phyloP scores from a whole-genome alignment of 148 eudicot species.

The Silene conica region DNA sequence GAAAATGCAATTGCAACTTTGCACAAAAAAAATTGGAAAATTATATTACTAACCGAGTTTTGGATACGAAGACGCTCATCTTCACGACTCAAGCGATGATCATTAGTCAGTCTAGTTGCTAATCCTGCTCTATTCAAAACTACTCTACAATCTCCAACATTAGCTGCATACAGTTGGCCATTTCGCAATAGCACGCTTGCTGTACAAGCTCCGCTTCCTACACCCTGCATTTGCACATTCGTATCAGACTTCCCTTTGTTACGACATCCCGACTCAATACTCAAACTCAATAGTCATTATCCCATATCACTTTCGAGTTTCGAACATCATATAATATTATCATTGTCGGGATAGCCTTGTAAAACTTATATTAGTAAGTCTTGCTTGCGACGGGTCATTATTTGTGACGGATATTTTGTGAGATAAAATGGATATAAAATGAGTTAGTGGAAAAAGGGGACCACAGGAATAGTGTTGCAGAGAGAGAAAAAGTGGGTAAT shows the following conservation, averaged over 20 bases:
- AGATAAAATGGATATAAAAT: no score
- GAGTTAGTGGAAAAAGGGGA: no score
- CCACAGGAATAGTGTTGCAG: no score
- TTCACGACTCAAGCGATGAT: slow-evolving; percentile 47
- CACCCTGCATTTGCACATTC: slow-evolving; percentile 24
- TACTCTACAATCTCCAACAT: slow-evolving; percentile 66
- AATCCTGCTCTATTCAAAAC: slow-evolving; percentile 48
- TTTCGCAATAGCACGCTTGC: slow-evolving; percentile 47
- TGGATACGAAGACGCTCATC: slow-evolving; percentile 60
- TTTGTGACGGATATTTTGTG: no score
- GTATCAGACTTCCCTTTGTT: background rate
- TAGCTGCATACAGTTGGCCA: slow-evolving; percentile 40
- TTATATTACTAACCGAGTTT: slow-evolving; percentile 40
- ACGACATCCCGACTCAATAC: no score
- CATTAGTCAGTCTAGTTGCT: slow-evolving; percentile 41
- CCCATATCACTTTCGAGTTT: background rate
- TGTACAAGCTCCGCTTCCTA: slow-evolving; percentile 56
- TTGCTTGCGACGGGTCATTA: no score
- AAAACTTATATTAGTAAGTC: no score
- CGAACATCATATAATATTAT: background rate
- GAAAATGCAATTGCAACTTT: no score
- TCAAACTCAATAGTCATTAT: background rate
- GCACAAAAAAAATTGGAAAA: background rate
- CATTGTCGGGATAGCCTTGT: background rate
- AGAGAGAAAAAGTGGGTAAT: no score